phyloP scores from a whole-genome alignment of 2,329 filamentous ascomycete genomes.

The Fusarium sp. region DNA sequence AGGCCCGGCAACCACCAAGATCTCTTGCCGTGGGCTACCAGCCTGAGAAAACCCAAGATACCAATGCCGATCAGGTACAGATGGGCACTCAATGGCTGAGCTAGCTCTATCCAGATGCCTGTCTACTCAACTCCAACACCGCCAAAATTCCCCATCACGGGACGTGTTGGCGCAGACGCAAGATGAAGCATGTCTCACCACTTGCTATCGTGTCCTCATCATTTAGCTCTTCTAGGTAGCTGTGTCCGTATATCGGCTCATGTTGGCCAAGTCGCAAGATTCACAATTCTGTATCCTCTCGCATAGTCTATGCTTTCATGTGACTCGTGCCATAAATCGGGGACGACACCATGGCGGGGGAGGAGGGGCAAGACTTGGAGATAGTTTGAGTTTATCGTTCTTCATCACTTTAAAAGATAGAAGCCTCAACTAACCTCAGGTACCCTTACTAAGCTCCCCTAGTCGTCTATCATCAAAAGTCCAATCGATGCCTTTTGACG shows the following conservation, averaged over 20 bases:
- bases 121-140: constrained; percentile 11
- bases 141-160: constrained; percentile 7
- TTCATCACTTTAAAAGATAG: neutral
- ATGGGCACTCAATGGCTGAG: constrained; percentile 36
- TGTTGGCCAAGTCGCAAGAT: constrained; percentile 15
- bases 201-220: neutral
- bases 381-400: neutral
- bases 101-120: constrained; percentile 14
- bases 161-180: neutral
- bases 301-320: constrained; percentile 39
- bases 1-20: constrained; percentile 36
- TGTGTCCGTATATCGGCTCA: constrained; percentile 9
- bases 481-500: no score
- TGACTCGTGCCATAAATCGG: constrained; percentile 36
- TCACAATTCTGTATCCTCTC: constrained; percentile 22
- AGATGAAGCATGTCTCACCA: constrained; percentile 2
- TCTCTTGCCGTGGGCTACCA: constrained; percentile 14
- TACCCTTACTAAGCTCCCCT: neutral
- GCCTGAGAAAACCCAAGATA: constrained; percentile 20
- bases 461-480: neutral
- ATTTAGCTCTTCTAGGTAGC: neutral
- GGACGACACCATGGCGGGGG: constrained; percentile 39
- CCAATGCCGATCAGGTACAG: constrained; percentile 42
- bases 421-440: no score
- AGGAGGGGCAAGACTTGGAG: constrained; percentile 36